A percentile compares a stretch with the other conserved stretches of the same genome.
phyloP scores from a whole-genome alignment of 2,329 filamentous ascomycete species.

The Microcera coccophila region DNA sequence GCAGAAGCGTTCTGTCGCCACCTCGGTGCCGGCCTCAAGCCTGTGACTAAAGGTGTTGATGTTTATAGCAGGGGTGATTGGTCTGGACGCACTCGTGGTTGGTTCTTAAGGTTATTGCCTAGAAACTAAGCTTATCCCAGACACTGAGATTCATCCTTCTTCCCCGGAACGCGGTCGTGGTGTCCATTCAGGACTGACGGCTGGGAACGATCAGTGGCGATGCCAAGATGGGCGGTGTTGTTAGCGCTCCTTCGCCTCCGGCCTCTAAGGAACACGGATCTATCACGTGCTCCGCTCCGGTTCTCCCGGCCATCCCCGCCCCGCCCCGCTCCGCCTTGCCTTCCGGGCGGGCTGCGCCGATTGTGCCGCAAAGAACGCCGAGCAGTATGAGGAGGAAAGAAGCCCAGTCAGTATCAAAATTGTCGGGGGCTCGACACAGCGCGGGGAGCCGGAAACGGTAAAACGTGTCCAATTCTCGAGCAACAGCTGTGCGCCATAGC shows the following conservation, averaged over 20 bases:
- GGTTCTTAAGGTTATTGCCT: constrained; percentile 20
- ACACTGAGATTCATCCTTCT: no score
- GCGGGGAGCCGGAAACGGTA: no score
- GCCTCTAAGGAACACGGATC: constrained; percentile 10
- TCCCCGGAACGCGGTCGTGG: no score
- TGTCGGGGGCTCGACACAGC: no score
- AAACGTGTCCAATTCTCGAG: no score
- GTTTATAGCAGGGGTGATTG: constrained; percentile 2
- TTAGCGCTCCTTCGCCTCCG: constrained; percentile 7
- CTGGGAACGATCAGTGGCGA: constrained; percentile 2
- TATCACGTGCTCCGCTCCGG: constrained; percentile 25
- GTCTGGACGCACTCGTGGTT: constrained; percentile 12
- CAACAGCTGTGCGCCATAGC: no score
- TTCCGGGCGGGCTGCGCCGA: neutral
- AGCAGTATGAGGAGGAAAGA: no score
- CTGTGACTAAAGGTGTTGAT: constrained; percentile 5
- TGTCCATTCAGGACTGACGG: no score
- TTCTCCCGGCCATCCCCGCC: constrained; percentile 10
- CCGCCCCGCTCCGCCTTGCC: constrained; percentile 3
- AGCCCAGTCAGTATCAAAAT: no score
- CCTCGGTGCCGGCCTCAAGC: no score
- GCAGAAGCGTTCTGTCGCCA: constrained; percentile 9
- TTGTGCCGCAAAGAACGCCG: no score
- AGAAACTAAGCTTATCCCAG: constrained; percentile 25
- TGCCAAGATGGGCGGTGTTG: constrained; percentile 3